phyloP scores from a whole-genome alignment of 2,329 filamentous ascomycete species.

The Xylaria polymorpha region DNA sequence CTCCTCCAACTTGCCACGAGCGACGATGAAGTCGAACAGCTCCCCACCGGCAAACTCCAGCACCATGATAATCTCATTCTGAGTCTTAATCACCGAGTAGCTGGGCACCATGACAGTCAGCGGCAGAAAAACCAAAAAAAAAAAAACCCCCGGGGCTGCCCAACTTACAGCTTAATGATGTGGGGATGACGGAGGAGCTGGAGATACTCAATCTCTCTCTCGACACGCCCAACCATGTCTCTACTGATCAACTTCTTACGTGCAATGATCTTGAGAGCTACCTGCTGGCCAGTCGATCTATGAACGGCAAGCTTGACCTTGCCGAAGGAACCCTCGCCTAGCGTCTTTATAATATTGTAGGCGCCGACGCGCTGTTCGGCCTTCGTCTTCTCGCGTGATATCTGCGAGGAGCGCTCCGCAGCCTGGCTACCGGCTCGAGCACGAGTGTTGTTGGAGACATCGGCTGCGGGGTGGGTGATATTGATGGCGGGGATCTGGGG shows the following conservation, averaged over 20 bases:
- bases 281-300: constrained; percentile 90
- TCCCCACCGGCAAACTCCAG: constrained; percentile 97
- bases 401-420: constrained; percentile 48
- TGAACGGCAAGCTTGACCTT: constrained; percentile 98
- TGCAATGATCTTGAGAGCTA: constrained; percentile 97
- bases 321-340: constrained; percentile 97
- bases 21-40: constrained; percentile 97
- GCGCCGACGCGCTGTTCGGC: constrained; percentile 88
- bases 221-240: constrained; percentile 97
- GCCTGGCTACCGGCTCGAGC: constrained; percentile 40
- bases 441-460: constrained; percentile 50
- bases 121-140: too few relatives aligned
- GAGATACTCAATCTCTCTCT: constrained; percentile 97
- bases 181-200: constrained; percentile 95
- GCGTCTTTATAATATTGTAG: constrained; percentile 89
- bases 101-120: constrained; percentile 58
- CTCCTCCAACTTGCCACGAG: constrained; percentile 91
- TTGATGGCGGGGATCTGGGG: constrained; percentile 53
- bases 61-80: constrained; percentile 97
- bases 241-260: constrained; percentile 95
- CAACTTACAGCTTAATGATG: constrained; percentile 92
- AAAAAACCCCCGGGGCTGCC: background rate
- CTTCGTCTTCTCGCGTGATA: constrained; percentile 62
- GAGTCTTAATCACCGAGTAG: constrained; percentile 96
- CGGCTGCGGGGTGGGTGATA: constrained; percentile 48